Base-by-base conservation (phyloP, 202 grass and related monocot genomes). In the Carex sylvatica region DNA sequence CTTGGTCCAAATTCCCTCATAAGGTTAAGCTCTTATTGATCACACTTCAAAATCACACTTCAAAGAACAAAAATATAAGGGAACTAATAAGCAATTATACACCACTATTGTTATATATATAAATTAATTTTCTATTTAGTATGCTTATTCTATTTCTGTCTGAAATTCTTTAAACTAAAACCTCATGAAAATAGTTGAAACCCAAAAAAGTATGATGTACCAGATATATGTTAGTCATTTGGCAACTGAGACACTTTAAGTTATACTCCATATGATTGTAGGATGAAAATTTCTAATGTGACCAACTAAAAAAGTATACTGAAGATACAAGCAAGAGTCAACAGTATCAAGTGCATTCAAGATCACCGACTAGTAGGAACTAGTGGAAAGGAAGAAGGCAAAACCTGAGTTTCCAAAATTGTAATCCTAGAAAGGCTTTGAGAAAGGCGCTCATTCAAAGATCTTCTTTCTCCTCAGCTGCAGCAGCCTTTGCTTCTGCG, bases 341-440 rank as follows among this genome's bases (percentile, higher is more conserved):
- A 74, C 47, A 26, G 23, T 20, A 74, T 52, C 44, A 24, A 13
- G 9, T 16, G 26, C 40, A 3, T 76, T 55, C 51, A n/a, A 56
- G 5, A n/a, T 31, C 31, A 30, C 12, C 9, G 22, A 74, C 46
- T 53, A 30, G 24, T 74, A 55, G 28, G 51, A 55, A 18, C 15
- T 59, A 77, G 52, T 11, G 2, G 69, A 77, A 65, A 14, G 24
- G 42, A 69, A 69, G 16, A 74, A 18, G 12, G 13, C 81, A 80
- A 40, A 88, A 96, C 96, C 96, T 99, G 96, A 31, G 96, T 99
- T 85, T 99, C 96, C 56, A 99, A 64, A 78, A 99, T 93, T 81
- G 91, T 96, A 66, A 93, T 96, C 46, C 93, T 86, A 65, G 93
- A 99, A 56, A 80, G 85, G 87, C 58, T 90, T 86, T 93, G 96